These are phyloP conservation scores for Hevea brasiliensis DNA, from an alignment of 345 rosid genomes.

Conservation along the genomic window DNA sequence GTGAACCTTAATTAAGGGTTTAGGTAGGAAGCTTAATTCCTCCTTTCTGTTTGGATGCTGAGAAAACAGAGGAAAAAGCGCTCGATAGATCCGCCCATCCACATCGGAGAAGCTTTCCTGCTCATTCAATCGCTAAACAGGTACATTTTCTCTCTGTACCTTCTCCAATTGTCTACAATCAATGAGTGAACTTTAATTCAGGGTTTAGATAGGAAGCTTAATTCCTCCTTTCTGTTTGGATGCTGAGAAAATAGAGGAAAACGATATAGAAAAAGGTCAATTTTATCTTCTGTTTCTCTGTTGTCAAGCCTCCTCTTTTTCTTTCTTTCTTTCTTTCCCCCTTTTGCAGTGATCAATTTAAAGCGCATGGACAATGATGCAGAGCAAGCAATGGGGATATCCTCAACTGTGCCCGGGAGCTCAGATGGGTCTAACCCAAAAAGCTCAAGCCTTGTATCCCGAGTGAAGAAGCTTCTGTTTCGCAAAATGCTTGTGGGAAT, in stretches of 20 bases:
- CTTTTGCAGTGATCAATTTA: background rate
- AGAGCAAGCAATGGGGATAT: slow-evolving; percentile 11
- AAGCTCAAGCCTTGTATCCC: slow-evolving; percentile 39
- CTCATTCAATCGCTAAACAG: background rate
- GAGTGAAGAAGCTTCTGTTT: slow-evolving; percentile 59
- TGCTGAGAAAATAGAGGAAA: background rate
- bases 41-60: background rate
- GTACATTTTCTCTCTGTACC: background rate
- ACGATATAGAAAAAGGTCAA: too few species aligned
- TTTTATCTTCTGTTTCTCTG: too few species aligned
- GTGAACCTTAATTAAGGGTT: background rate
- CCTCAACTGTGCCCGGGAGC: background rate
- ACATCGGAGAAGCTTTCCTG: background rate
- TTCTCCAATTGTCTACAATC: background rate
- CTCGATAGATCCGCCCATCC: background rate
- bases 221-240: background rate
- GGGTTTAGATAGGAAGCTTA: background rate
- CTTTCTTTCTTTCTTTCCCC: background rate
- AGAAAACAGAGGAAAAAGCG: background rate
- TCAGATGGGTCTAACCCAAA: slow-evolving; percentile 33
- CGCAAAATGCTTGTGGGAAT: slow-evolving; percentile 79
- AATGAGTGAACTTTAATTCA: too few species aligned
- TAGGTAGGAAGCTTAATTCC: background rate
- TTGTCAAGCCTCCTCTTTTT: background rate
- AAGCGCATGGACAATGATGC: slow-evolving; percentile 3